Percentiles rank a stretch among this genome's conserved stretches.
Conservation (phyloP, 495 filamentous ascomycete genomes). For the Tuber indicum region DNA sequence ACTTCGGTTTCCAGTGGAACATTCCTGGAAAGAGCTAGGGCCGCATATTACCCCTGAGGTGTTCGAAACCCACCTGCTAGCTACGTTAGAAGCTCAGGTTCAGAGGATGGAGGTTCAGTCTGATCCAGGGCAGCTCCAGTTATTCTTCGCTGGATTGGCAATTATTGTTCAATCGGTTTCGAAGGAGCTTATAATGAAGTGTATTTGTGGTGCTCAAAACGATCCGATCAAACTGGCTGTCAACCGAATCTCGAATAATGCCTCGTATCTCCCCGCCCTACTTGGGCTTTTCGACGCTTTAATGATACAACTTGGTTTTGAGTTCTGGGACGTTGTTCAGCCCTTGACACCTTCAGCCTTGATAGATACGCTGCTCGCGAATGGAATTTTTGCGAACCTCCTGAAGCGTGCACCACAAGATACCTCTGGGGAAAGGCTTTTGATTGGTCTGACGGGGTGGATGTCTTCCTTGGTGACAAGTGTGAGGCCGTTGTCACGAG, state of each 20-base stretch:
- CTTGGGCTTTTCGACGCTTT: conserved; percentile 39
- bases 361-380: conserved; percentile 33
- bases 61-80: conserved; percentile 36
- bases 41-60: conserved; percentile 19
- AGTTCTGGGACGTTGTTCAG: conserved; percentile 41
- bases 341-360: conserved; percentile 38
- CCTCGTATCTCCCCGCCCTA: conserved; percentile 35
- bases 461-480: conserved; percentile 40
- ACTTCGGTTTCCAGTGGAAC: conserved; percentile 29
- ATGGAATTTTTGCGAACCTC: conserved; percentile 32
- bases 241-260: conserved; percentile 33
- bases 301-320: conserved; percentile 37
- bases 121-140: conserved; percentile 19
- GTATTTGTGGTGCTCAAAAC: conserved; percentile 39
- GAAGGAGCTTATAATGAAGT: conserved; percentile 37
- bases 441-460: conserved; percentile 38
- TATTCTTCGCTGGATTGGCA: conserved; percentile 34
- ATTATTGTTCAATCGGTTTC: conserved; percentile 34
- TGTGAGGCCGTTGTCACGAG: conserved; percentile 35
- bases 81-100: conserved; percentile 28
- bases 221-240: conserved; percentile 42
- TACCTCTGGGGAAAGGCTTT: conserved; percentile 23
- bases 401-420: conserved; percentile 30
- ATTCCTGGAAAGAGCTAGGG: conserved; percentile 35
- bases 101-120: conserved; percentile 26